Conservation (phyloP, 2,329 filamentous ascomycete species). For the Huntiella decipiens region DNA sequence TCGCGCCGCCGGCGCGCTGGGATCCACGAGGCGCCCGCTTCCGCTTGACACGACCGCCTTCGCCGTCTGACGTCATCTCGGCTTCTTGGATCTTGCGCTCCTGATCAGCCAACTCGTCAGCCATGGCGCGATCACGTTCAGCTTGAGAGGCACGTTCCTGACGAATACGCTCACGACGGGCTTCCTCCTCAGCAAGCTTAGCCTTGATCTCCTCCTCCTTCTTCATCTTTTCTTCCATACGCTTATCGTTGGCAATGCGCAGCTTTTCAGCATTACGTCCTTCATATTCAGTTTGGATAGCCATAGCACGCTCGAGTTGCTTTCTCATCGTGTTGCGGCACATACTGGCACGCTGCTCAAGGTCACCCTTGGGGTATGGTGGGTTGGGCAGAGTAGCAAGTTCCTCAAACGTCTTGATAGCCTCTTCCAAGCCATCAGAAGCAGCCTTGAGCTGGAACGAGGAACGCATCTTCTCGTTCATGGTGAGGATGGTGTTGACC, state of each 20-base stretch:
- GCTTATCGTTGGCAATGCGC: conserved; percentile 56
- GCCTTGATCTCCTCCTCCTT: conserved; percentile 60
- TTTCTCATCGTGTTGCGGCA: conserved; percentile 84
- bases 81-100: conserved; percentile 50
- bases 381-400: conserved; percentile 45
- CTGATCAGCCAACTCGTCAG: conserved; percentile 52
- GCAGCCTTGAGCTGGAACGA: conserved; percentile 67
- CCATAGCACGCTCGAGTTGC: conserved; percentile 70
- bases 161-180: conserved; percentile 62
- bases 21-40: conserved; percentile 39
- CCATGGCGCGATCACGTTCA: conserved; percentile 54
- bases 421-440: conserved; percentile 61
- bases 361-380: conserved; percentile 75
- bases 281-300: conserved; percentile 78
- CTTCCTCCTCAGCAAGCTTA: conserved; percentile 48
- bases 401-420: conserved; percentile 53
- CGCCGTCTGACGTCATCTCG: conserved; percentile 62
- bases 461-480: conserved; percentile 59
- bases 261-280: conserved; percentile 82
- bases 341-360: conserved; percentile 95
- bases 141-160: conserved; percentile 69
- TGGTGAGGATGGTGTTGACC: conserved; percentile 56
- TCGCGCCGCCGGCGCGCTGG: conserved; percentile 20
- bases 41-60: conserved; percentile 62
- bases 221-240: conserved; percentile 60